Evolutionary conservation across 441 rosid genomes (phyloP).

Genomic region (Hura crepitans): DNA sequence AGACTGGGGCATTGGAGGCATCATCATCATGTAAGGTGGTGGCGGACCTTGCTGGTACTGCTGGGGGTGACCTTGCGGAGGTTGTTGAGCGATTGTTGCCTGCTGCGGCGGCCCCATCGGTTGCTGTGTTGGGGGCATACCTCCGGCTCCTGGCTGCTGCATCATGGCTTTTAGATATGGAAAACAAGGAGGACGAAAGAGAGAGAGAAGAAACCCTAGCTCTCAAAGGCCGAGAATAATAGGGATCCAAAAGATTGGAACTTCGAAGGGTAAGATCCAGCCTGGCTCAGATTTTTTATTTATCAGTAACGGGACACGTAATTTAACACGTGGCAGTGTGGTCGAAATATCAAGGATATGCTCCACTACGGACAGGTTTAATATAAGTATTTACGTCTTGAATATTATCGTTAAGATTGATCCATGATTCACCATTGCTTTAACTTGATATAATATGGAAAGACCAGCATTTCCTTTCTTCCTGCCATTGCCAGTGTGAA

Average conservation of each 20-base stretch:
- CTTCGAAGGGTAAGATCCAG: neutral
- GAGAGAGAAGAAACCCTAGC: slow-evolving; percentile 26
- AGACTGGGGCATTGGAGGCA: slow-evolving; percentile 36
- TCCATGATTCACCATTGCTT: too few species aligned
- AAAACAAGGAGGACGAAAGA: neutral
- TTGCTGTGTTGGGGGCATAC: slow-evolving; percentile 37
- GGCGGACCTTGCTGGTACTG: slow-evolving; percentile 32
- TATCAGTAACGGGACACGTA: neutral
- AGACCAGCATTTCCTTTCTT: neutral
- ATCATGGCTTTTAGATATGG: slow-evolving; percentile 33
- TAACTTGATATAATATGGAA: neutral
- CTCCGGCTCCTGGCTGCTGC: slow-evolving; percentile 63
- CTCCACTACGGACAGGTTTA: neutral
- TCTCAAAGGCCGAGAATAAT: slow-evolving; percentile 19
- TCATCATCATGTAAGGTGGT: slow-evolving; percentile 57
- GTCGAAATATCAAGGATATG: neutral
- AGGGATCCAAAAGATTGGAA: neutral
- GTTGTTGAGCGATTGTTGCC: slow-evolving; percentile 23
- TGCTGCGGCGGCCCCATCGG: slow-evolving; percentile 42
- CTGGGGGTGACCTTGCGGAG: slow-evolving; percentile 36
- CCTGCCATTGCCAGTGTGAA: neutral
- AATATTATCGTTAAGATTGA: neutral
- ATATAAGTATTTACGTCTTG: neutral
- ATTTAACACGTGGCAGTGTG: slow-evolving; percentile 3
- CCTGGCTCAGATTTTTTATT: neutral